Evolutionary conservation across 495 filamentous ascomycete genomes (phyloP), one percentile per base, ranked within the genome.

Genomic region (Tuber aestivum): DNA sequence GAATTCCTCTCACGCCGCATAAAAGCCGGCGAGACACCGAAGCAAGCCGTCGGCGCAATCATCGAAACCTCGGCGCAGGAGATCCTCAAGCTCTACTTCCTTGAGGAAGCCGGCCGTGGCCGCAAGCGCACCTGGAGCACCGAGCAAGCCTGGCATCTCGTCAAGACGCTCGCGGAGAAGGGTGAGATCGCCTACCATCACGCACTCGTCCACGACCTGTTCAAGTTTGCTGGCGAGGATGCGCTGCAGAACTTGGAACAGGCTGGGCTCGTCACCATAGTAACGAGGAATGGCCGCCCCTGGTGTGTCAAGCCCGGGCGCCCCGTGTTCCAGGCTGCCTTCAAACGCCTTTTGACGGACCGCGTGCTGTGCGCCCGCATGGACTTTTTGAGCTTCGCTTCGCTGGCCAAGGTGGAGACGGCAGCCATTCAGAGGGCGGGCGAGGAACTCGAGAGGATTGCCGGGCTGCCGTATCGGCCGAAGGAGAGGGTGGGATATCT

Each of bases 1-100:
- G 95, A 97, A 80, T 94, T 94, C 79, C 90, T 99, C 76, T 91
- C 94, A 20, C 90, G 94, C 75, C 87, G 95, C n/a, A 92, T 99
- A 78, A 93, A 94, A 82, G 89, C 91, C 21, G 96, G 96, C 35
- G 95, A 98, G 85, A 92, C 87, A n/a, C n/a, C n/a, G 1, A 87
- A 87, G 81, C 88, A 90, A 78, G 95, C 95, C n/a, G 91, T 97
- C 21, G 85, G 89, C 44, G 93, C 97, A 78, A 98, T 99, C 73
- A 92, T 95, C 65, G 90, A 93, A 45, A 93, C 97, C 78, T 90
- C 91, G 14, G 91, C 93, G 16, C 92, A 91, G 4, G 96, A 98
- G 83, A 94, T 99, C 69, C 82, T 97, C 72, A 97, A 97, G 82
- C 93, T 97, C 87, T 98, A 94, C 85, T 87, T 98, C 41, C 86